phyloP scores from a whole-genome alignment of 345 rosid species.

The Dimocarpus longan region DNA sequence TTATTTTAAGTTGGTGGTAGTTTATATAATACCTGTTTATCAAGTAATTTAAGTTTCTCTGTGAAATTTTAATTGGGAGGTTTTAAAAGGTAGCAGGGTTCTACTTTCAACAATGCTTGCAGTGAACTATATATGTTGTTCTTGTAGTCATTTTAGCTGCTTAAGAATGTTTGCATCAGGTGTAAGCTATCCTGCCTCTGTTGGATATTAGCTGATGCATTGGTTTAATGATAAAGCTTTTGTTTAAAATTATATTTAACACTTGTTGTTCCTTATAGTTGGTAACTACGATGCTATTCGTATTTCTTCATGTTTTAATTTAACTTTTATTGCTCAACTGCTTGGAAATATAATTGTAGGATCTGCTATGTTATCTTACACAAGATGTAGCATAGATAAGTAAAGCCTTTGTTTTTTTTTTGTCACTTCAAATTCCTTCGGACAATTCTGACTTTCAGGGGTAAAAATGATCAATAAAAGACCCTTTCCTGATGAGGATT shows the following conservation, averaged over 20 bases:
- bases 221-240: neutral
- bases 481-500: constrained; percentile 45
- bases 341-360: neutral
- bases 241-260: neutral
- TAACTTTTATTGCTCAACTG: neutral
- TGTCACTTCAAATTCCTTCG: neutral
- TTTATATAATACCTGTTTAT: neutral
- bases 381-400: neutral
- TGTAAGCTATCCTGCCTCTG: neutral
- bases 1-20: neutral
- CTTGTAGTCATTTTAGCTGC: neutral
- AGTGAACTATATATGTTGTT: neutral
- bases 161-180: neutral
- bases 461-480: constrained; percentile 57
- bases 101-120: neutral
- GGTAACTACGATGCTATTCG: neutral
- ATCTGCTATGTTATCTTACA: neutral
- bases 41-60: neutral
- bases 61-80: neutral
- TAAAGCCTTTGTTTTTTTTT: too few relatives aligned
- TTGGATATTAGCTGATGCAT: neutral
- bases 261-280: neutral
- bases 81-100: neutral
- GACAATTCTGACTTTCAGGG: constrained; percentile 22
- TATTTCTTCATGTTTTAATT: neutral